phyloP scores from a whole-genome alignment of 1,284 basidiomycete genomes.

The Ustilago sp. region DNA sequence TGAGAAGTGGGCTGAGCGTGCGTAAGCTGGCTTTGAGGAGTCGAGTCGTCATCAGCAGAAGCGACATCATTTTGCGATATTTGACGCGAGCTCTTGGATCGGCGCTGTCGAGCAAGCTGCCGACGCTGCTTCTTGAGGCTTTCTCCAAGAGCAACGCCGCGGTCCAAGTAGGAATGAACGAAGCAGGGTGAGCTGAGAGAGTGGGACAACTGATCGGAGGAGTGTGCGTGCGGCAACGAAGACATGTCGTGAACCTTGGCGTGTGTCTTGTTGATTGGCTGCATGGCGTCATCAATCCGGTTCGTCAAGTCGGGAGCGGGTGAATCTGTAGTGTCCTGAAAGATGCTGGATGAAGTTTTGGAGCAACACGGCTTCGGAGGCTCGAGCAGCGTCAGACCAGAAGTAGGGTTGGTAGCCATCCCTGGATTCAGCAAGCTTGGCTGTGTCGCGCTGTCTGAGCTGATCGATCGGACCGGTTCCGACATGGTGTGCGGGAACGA shows the following conservation, averaged over 20 bases:
- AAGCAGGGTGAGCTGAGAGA: conserved; percentile 55
- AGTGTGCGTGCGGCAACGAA: conserved; percentile 25
- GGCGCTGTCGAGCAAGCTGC: conserved; percentile 35
- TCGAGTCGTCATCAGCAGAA: conserved; percentile 28
- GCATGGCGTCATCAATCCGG: conserved; percentile 5
- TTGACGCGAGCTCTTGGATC: conserved; percentile 9
- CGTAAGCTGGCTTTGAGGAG: conserved; percentile 6
- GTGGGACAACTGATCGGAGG: conserved; percentile 21
- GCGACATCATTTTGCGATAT: conserved; percentile 32
- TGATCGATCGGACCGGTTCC: conserved; percentile 26
- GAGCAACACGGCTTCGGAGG: conserved; percentile 30
- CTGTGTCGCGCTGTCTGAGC: conserved; percentile 13
- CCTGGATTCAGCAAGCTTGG: conserved; percentile 44
- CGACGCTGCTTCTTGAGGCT: conserved; percentile 47
- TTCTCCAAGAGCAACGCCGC: conserved; percentile 49
- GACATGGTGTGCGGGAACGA: conserved; percentile 11
- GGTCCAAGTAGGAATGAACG: conserved; percentile 59
- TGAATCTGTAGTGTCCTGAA: conserved; percentile 27
- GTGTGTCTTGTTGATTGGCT: conserved; percentile 40
- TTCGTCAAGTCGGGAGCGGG: conserved; percentile 19
- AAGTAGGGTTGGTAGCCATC: conserved; percentile 42
- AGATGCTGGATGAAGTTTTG: conserved; percentile 16
- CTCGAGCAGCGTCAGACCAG: conserved; percentile 34
- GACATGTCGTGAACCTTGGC: conserved; percentile 52
- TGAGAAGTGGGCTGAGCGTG: conserved; percentile 6